These are phyloP conservation scores for Mycosarcoma maydis DNA, from an alignment of 1,284 basidiomycete species.

Conservation along the genomic window DNA sequence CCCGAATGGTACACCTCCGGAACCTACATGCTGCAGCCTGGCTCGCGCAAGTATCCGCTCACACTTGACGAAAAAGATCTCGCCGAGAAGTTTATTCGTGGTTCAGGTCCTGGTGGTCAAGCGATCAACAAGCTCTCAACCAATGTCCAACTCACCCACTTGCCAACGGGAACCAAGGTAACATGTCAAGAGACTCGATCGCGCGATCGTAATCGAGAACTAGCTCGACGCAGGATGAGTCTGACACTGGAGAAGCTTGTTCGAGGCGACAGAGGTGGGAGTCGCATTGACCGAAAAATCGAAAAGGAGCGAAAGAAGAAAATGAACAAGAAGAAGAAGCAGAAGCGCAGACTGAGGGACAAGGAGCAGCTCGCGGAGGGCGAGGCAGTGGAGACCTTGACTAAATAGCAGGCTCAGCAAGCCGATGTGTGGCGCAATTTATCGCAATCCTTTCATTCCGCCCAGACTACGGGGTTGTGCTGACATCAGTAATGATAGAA, in stretches of 20 bases:
- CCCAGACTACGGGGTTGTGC: not conserved
- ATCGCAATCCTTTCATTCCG: no score
- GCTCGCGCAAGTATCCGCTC: constrained; percentile 57
- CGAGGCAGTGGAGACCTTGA: not conserved
- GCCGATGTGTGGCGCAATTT: no score
- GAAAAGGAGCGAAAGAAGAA: constrained; percentile 52
- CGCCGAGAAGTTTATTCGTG: constrained; percentile 62
- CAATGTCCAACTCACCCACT: constrained; percentile 57
- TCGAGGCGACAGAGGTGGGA: constrained; percentile 24
- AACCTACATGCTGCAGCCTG: constrained; percentile 44
- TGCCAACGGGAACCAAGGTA: constrained; percentile 56
- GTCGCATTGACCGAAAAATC: constrained; percentile 43
- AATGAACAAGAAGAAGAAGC: constrained; percentile 57
- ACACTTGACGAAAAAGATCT: constrained; percentile 58
- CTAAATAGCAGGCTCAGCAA: no score
- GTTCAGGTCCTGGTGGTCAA: constrained; percentile 64
- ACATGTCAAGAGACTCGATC: constrained; percentile 59
- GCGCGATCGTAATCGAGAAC: constrained; percentile 52
- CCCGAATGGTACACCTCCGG: constrained; percentile 57
- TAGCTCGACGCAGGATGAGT: constrained; percentile 56
- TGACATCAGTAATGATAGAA: not conserved
- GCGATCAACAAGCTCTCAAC: constrained; percentile 64
- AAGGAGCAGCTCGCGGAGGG: constrained; percentile 4
- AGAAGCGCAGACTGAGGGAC: constrained; percentile 33
- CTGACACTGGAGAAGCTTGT: constrained; percentile 52